These are phyloP conservation scores for Raphidocelis subcapitata DNA, from an alignment of 139 green algal genomes.

Conservation along the genomic window DNA sequence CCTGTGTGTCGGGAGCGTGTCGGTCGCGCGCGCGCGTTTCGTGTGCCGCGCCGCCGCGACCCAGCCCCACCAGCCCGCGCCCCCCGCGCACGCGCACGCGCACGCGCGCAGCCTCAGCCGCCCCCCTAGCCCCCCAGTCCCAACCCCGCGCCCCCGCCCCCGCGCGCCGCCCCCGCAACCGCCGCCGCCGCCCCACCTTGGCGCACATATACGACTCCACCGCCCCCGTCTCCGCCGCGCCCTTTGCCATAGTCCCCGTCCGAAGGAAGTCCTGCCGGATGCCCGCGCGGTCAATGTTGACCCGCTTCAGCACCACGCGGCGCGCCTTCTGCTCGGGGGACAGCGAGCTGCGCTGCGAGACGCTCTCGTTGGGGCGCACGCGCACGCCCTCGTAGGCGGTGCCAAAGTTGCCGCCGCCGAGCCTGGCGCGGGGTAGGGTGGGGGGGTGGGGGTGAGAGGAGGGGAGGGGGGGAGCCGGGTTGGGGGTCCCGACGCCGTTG, in stretches of 20 bases:
- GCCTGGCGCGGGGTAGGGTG: conserved; percentile 33
- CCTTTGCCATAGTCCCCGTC: conserved; percentile 83
- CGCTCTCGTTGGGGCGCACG: neutral
- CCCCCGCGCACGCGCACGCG: too few species aligned
- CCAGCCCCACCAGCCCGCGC: too few species aligned
- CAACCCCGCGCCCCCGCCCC: too few species aligned
- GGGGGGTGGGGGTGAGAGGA: too few species aligned
- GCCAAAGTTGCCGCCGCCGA: conserved; percentile 91
- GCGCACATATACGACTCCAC: conserved; percentile 87
- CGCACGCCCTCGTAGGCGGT: conserved; percentile 60
- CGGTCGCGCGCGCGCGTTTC: too few species aligned
- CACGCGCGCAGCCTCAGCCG: too few species aligned
- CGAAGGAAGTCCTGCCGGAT: conserved; percentile 77
- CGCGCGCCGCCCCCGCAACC: neutral
- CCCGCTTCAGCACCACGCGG: conserved; percentile 87
- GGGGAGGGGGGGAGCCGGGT: too few species aligned
- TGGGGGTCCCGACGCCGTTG: too few species aligned
- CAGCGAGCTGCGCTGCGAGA: conserved; percentile 40
- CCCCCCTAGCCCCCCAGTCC: too few species aligned
- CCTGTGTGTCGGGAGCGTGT: too few species aligned
- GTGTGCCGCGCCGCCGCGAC: too few species aligned
- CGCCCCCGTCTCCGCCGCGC: conserved; percentile 71
- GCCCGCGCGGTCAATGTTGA: conserved; percentile 75
- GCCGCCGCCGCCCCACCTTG: conserved; percentile 30
- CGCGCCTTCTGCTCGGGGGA: conserved; percentile 80